Evolutionary conservation across 2,329 filamentous ascomycete genomes (phyloP), one percentile per base, ranked within the genome.

Genomic region (Trichoderma endophyticum): DNA sequence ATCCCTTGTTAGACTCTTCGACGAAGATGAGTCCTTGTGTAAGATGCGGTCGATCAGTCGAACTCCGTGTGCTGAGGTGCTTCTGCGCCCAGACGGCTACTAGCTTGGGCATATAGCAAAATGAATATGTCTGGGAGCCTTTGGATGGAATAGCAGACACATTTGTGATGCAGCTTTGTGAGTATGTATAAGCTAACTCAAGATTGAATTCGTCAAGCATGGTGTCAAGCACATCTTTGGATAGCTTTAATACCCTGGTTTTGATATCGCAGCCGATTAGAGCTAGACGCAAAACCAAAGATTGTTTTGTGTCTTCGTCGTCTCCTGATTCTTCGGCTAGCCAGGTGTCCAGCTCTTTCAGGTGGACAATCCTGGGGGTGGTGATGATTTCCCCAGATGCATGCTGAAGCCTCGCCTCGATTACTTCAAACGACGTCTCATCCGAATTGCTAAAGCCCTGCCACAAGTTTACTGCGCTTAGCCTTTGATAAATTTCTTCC

Each of bases 81-180:
- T 73, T 73, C 61, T 81, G 77, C 2, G 81, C 81, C 82, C 82
- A 83, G 28, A 80, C 75, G 18, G 78, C 76, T 7, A 80, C 82
- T 28, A 83, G 73, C 66, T 83, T 83, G 3, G 82, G 82, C 21
- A 79, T 78, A 59, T 82, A 82, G 69, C 78, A 79, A 71, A 82
- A 79, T 3, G 79, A 77, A 67, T 79, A 81, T 4, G 79, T 73
- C 14, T 75, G 76, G 7, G 73, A 68, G 3, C 73, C 63, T 2
- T 70, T 51, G 11, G 65, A 59, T 12, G 73, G 72, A 18, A 82
- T 75, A 0, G 76, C 75, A 14, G 78, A 76, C 6, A 81, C 76
- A 8, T 81, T 81, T 3, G 80, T 79, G 54, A 81, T 75, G 71
- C 77, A 79, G 59, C 78, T 81, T 15, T 77, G 76, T 14, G 80